Conservation (phyloP, 2,329 filamentous ascomycete genomes). For the Trichoderma breve region DNA sequence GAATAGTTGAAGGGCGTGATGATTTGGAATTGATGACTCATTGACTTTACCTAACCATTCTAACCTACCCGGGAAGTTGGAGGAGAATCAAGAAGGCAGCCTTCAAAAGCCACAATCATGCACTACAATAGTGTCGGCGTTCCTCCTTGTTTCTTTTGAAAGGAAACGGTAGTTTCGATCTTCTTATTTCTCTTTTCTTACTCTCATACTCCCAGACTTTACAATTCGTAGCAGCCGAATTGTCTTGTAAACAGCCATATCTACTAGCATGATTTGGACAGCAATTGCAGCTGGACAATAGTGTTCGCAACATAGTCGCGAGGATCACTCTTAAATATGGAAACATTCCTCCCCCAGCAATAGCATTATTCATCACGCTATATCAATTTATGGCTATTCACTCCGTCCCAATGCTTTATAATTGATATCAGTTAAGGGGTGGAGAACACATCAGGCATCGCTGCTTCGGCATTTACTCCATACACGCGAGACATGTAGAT, state of each 20-base stretch:
- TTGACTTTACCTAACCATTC: not conserved
- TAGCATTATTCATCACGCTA: not conserved
- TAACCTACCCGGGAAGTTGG: not conserved
- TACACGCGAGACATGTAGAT: not conserved
- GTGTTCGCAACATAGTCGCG: not conserved
- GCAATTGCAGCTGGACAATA: not conserved
- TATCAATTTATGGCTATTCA: not conserved
- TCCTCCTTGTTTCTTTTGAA: too few relatives aligned
- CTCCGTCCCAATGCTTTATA: not conserved
- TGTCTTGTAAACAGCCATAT: not conserved
- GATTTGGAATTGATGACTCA: not conserved
- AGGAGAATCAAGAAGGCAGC: not conserved
- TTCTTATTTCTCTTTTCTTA: not conserved
- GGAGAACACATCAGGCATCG: not conserved
- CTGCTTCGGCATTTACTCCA: not conserved
- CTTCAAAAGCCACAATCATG: not conserved
- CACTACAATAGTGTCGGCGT: not conserved
- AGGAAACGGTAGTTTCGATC: not conserved
- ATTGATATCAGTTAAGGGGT: not conserved
- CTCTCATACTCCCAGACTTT: not conserved
- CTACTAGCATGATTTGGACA: not conserved
- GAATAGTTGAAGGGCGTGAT: not conserved
- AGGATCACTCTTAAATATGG: not conserved
- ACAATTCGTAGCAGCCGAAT: not conserved
- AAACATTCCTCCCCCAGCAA: not conserved